Base-by-base conservation (phyloP, 2,329 filamentous ascomycete species). In the Cercospora sp. region DNA sequence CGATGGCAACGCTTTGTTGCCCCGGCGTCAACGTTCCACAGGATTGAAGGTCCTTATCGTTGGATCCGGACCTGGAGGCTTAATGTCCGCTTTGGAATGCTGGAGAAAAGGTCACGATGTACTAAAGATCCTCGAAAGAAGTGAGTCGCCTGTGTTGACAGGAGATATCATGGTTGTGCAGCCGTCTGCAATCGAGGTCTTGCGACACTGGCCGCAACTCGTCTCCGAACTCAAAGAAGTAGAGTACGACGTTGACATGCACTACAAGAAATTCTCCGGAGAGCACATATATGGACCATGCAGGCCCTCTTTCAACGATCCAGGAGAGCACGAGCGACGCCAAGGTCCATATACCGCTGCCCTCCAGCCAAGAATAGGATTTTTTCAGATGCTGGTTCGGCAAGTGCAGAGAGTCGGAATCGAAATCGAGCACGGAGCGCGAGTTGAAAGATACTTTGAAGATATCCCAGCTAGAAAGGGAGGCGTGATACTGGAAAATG, bases 371-470 rank as follows among this genome's bases (percentile, higher is more conserved):
- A 51, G 45, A 21, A 51, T 51, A 10, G 45, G 45, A 24, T 51
- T 51, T 24, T 51, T 51, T 9, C 45, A 51, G 21, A 51, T 51
- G 45, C 45, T 51, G 45, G 3, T 51, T 3, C 45, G 45, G 12
- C 45, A 51, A 24, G 45, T 51, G 4, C 9, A 51, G 18, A 51
- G 45, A 21, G 45, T 51, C 0, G 76, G 77, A 4, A 74, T 80
- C 2, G 75, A 79, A 30, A 71, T 79, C n/a, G 65, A 74, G 18
- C 69, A 79, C 61, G 76, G 76, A 16, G 74, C 73, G 61, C 69
- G 74, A 40, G 73, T 77, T 12, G 70, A 71, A 10, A 73, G 74
- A 30, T 77, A 76, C 66, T 78, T 76, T 66, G 75, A 78, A 66
- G 68, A 69, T 18, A 74, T 76, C 1, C 63, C 67, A 10, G 69